A percentile compares a stretch with the other conserved stretches of the same genome.
Conservation (phyloP, 2,329 filamentous ascomycete genomes). For the Aspergillus viridinutans region DNA sequence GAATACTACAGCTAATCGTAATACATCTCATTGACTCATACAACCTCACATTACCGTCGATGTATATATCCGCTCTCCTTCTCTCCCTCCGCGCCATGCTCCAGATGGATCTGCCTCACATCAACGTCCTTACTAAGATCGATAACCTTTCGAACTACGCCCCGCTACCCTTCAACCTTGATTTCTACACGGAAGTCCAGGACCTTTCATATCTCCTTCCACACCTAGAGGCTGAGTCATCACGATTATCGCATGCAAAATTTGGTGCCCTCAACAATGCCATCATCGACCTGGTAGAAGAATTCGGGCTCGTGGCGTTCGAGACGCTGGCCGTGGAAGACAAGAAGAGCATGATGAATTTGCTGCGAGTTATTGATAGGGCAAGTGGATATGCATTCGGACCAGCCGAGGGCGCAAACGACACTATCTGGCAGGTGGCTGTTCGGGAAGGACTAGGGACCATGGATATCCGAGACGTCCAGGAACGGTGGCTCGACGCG, state of each 20-base stretch:
- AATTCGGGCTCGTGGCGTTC: conserved; percentile 84
- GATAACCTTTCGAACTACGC: conserved; percentile 86
- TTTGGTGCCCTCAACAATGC: conserved; percentile 82
- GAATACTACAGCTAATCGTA: conserved; percentile 68
- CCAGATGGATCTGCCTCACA: conserved; percentile 92
- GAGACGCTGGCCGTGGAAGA: conserved; percentile 95
- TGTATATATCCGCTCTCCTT: conserved; percentile 92
- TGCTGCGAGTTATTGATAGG: conserved; percentile 83
- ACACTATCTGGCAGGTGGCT: conserved; percentile 94
- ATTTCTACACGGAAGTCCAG: conserved; percentile 97
- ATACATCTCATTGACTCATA: conserved; percentile 93
- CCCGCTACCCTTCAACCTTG: conserved; percentile 86
- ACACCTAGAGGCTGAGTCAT: conserved; percentile 72
- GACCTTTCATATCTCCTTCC: conserved; percentile 82
- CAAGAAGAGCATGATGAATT: conserved; percentile 91
- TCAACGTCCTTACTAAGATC: conserved; percentile 97
- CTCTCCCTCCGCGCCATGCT: conserved; percentile 94
- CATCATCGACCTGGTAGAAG: conserved; percentile 80
- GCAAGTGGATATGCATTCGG: conserved; percentile 93
- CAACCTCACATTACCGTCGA: conserved; percentile 83
- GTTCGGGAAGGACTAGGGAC: conserved; percentile 68
- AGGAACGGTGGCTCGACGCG: conserved; percentile 91
- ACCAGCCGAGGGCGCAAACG: conserved; percentile 83
- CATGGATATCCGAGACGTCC: conserved; percentile 82
- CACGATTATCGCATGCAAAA: conserved; percentile 65